Conservation (phyloP, 257 asterid genomes). For the Solanum lignicaule region DNA sequence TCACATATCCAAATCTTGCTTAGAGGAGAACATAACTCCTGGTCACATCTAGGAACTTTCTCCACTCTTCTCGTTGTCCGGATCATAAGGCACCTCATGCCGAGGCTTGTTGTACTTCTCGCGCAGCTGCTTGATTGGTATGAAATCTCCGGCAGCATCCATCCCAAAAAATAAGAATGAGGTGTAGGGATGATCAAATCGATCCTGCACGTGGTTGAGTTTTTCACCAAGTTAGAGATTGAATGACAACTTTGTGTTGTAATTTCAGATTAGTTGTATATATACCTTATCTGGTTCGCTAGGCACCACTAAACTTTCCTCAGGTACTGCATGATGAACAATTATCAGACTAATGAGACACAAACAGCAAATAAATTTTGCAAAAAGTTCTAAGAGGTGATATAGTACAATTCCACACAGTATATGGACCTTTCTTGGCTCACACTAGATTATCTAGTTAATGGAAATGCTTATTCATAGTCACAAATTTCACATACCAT, state of each 20-base stretch:
- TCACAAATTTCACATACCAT: conserved; percentile 36
- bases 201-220: conserved; percentile 28
- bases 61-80: conserved; percentile 32
- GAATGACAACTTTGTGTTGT: background rate
- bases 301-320: conserved; percentile 63
- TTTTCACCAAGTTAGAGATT: background rate
- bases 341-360: background rate
- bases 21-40: background rate
- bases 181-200: conserved; percentile 82
- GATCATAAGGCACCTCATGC: conserved; percentile 70
- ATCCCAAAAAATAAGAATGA: conserved; percentile 80
- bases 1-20: background rate
- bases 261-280: background rate
- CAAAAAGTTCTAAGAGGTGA: background rate
- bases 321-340: conserved; percentile 59
- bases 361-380: background rate
- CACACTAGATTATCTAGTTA: background rate
- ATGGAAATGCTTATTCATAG: background rate
- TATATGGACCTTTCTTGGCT: background rate
- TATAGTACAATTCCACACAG: background rate
- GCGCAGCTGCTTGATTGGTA: conserved; percentile 85
- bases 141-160: conserved; percentile 88
- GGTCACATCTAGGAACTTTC: conserved; percentile 20
- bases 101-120: conserved; percentile 81
- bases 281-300: conserved; percentile 51